Evolutionary conservation across 2,329 filamentous ascomycete species (phyloP).

Genomic region (Daldinia eschscholtzii): DNA sequence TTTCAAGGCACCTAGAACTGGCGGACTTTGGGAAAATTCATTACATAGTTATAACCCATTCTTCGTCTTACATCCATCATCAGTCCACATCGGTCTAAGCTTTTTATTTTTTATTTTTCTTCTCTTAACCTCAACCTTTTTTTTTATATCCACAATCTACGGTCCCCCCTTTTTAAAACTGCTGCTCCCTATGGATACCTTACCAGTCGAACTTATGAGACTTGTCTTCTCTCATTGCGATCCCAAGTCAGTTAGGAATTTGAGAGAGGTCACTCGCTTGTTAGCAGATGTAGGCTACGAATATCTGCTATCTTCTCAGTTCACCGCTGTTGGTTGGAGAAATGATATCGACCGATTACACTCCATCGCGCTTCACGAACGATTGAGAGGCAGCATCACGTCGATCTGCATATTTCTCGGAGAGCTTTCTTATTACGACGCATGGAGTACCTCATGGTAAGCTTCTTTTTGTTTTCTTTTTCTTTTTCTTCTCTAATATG

Average conservation of each 20-base stretch:
- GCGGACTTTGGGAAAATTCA: constrained; percentile 43
- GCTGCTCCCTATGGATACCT: constrained; percentile 50
- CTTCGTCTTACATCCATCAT: constrained; percentile 7
- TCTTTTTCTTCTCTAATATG: neutral
- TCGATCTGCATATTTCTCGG: constrained; percentile 62
- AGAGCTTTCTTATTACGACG: constrained; percentile 58
- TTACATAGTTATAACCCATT: constrained; percentile 12
- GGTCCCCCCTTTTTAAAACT: neutral
- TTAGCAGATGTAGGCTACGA: constrained; percentile 59
- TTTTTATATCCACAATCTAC: constrained; percentile 15
- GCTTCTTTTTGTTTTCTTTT: constrained; percentile 19
- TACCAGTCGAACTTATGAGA: constrained; percentile 58
- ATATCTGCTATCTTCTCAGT: constrained; percentile 57
- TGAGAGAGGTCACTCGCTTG: constrained; percentile 57
- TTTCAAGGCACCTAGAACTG: constrained; percentile 41
- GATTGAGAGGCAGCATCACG: constrained; percentile 58
- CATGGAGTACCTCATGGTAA: constrained; percentile 51
- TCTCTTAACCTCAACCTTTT: constrained; percentile 18
- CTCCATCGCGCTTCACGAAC: constrained; percentile 59
- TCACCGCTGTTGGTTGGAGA: constrained; percentile 60
- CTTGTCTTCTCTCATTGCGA: constrained; percentile 60
- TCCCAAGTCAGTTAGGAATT: constrained; percentile 54
- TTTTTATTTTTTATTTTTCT: constrained; percentile 12
- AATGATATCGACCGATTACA: constrained; percentile 61
- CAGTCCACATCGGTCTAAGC: constrained; percentile 12